Evolutionary conservation across 2,329 filamentous ascomycete genomes (phyloP).

Genomic region (Salinomyces thailandicus): DNA sequence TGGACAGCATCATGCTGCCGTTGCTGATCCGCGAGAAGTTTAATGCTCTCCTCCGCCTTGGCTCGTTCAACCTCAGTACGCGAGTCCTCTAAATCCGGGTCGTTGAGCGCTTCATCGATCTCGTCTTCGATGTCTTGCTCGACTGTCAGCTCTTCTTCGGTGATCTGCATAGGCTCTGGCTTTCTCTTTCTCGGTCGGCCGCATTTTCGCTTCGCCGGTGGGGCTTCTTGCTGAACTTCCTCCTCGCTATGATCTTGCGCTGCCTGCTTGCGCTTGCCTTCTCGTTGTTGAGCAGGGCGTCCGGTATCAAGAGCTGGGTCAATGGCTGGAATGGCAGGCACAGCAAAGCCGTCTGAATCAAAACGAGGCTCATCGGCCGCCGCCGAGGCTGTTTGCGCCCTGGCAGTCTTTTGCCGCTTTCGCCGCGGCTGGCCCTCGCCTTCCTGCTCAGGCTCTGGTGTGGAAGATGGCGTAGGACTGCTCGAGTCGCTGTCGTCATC

Average conservation of each 20-base stretch:
- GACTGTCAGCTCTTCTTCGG: slow-evolving; percentile 36
- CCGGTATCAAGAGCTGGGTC: background rate
- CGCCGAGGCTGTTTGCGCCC: slow-evolving; percentile 4
- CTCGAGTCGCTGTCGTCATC: slow-evolving; percentile 11
- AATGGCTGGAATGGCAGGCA: slow-evolving; percentile 21
- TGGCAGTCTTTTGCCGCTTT: slow-evolving; percentile 13
- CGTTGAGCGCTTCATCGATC: slow-evolving; percentile 28
- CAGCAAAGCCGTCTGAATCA: slow-evolving; percentile 34
- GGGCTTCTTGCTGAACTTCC: slow-evolving; percentile 13
- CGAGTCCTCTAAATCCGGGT: slow-evolving; percentile 20
- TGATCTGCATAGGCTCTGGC: slow-evolving; percentile 25
- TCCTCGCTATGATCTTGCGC: no score
- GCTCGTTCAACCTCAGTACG: slow-evolving; percentile 21
- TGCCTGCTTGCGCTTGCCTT: slow-evolving; percentile 8
- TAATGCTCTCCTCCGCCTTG: slow-evolving; percentile 20
- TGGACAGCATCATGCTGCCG: slow-evolving; percentile 31
- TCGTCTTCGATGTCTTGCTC: slow-evolving; percentile 38
- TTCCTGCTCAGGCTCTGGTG: slow-evolving; percentile 6
- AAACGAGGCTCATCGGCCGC: slow-evolving; percentile 16
- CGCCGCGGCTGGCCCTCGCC: slow-evolving; percentile 5
- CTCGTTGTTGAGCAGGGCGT: no score
- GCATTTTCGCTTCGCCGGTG: slow-evolving; percentile 28
- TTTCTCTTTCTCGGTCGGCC: slow-evolving; percentile 23
- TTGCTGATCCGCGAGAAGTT: slow-evolving; percentile 19
- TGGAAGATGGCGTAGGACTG: slow-evolving; percentile 5